Evolutionary conservation across 257 asterid genomes (phyloP).

Genomic region (Fraxinus americana): DNA sequence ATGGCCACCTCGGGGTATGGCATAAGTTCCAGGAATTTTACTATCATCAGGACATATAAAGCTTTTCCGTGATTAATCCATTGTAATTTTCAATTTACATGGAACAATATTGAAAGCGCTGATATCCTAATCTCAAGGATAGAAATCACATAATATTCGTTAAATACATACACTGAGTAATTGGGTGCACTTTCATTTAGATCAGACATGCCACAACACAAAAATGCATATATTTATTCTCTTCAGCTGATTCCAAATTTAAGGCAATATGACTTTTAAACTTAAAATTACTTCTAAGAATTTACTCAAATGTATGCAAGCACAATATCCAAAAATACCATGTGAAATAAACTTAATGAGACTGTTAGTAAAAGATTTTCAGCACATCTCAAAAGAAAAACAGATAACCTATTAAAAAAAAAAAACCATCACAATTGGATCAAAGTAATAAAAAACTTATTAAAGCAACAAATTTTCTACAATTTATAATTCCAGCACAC

Average conservation of each 20-base stretch:
- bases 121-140: background rate
- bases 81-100: background rate
- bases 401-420: background rate
- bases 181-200: background rate
- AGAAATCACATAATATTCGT: background rate
- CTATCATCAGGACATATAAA: background rate
- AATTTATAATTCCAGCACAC: background rate
- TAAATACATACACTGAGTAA: background rate
- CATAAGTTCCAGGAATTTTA: background rate
- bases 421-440: background rate
- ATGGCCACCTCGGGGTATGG: too few relatives aligned
- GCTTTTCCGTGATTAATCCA: background rate
- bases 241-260: slow-evolving; percentile 1
- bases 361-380: background rate
- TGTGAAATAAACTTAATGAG: background rate
- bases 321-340: background rate
- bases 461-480: background rate
- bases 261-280: background rate
- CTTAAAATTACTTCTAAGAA: background rate
- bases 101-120: slow-evolving; percentile 1
- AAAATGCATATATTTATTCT: background rate
- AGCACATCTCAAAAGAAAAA: background rate
- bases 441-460: background rate
- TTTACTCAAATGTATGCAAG: background rate
- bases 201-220: background rate